Percentiles rank a stretch among this genome's conserved stretches.
These are phyloP conservation scores for Ascochyta pisi DNA, from an alignment of 2,329 filamentous ascomycete genomes.

Conservation along the genomic window DNA sequence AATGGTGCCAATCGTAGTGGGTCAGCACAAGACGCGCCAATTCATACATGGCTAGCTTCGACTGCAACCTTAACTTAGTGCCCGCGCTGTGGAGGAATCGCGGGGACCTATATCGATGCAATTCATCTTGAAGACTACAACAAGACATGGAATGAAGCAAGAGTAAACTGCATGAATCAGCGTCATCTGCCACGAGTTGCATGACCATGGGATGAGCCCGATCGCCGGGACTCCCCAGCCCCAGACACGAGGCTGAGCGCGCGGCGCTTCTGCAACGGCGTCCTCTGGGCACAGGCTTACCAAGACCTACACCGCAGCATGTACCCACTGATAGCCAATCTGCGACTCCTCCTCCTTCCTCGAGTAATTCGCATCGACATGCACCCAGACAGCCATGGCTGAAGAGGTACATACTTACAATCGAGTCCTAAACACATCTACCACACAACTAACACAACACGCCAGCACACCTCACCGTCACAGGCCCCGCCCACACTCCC, in stretches of 20 bases:
- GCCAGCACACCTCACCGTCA: background rate
- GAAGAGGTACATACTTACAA: conserved; percentile 18
- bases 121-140: background rate
- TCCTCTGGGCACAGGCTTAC: conserved; percentile 17
- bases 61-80: background rate
- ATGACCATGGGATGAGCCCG: background rate
- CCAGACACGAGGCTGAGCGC: conserved; percentile 21
- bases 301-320: conserved; percentile 16
- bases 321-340: conserved; percentile 6
- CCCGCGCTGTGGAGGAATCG: conserved; percentile 7
- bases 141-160: background rate
- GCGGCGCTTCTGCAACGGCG: conserved; percentile 2
- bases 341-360: background rate
- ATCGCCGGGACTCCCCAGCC: conserved; percentile 7
- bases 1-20: background rate
- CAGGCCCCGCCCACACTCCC: background rate
- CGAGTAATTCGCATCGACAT: conserved; percentile 4
- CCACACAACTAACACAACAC: background rate
- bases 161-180: background rate
- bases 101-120: background rate
- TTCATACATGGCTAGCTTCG: background rate
- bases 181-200: conserved; percentile 28
- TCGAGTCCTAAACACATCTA: background rate
- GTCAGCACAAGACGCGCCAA: background rate
- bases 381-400: conserved; percentile 22